Evolutionary conservation across 1,284 basidiomycete genomes (phyloP), one percentile per base, ranked within the genome.

Genomic region (Melampsora larici-populina): DNA sequence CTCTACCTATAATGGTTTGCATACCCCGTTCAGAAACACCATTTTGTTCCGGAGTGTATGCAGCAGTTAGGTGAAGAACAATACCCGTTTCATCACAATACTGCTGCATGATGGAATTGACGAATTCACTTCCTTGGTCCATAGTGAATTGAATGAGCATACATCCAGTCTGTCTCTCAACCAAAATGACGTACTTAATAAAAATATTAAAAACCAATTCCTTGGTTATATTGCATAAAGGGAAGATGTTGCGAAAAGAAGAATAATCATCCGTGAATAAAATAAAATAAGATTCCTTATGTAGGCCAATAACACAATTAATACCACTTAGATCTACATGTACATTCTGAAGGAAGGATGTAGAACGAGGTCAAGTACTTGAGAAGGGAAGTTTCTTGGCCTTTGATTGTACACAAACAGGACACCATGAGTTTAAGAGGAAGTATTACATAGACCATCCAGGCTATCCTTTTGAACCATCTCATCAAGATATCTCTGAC

Each of bases 81-180:
- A 70, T 70, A 31, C 48, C 48, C 31, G 13, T 46, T 2, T 48
- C 36, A 3, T 21, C n/a, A 26, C 43, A 64, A 21, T 15, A 72
- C 1, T 8, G 26, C 17, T 58, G 40, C 24, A 69, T 21, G 49
- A 29, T 49, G 17, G 67, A 8, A 24, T 69, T 69, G 36, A 69
- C 6, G 46, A 69, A 69, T 69, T 69, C 46, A 5, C 40, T 46
- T 17, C 67, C 67, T 69, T 48, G 33, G 31, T 69, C 67, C 6
- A 48, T 26, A 24, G 40, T 40, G 24, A 69, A 46, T 17, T 48
- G 17, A 5, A 48, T 18, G 5, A 48, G 36, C 21, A 24, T 18
- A 49, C 49, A 69, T 3, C 24, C 51, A 1, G 24, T 48, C 17
- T 48, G 67, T 48, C 49, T 17, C 26, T 40, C 67, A 8, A 29